Evolutionary conservation across 306 rosid species (phyloP), one percentile per base, ranked within the genome.

Genomic region (Quercus aquifolioides): DNA sequence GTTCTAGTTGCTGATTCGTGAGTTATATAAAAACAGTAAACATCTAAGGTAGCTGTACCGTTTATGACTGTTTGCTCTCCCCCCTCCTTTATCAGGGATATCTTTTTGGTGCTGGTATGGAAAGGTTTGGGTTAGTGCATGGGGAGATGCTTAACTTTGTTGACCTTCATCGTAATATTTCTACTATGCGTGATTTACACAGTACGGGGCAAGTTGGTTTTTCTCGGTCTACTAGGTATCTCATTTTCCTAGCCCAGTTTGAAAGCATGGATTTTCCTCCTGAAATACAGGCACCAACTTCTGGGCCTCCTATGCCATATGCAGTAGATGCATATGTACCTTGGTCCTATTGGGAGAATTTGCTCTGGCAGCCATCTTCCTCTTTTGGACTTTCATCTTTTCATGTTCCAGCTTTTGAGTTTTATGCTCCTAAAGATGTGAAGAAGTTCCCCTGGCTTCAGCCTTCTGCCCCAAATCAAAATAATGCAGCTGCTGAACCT

Each of bases 261-360:
- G 96, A 94, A 81, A 78, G 81, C 21, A 88, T 82, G 62, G 84
- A 91, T 62, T 83, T 92, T 74, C 97, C 98, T 79, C 73, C 97
- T 9, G 97, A 87, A 67, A 80, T 94, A 74, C 97, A 94, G 87
- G 94, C 91, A 54, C 86, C 97, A 0, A 79, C 92, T 78, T 94
- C 96, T 81, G 85, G 90, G 94, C 64, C 55, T 64, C 76, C 83
- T 31, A 49, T 71, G 54, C 58, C 79, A 35, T 0, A 35, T 35
- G 41, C 8, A 35, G 41, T 35, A 35, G 41, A 35, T 35, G 41
- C 41, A 35, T 35, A 35, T 6, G 41, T 35, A 35, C 41, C 41
- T 35, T 35, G 41, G 41, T 35, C 5, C 0, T 35, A 35, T 35
- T 35, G 41, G 41, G 41, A 35, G 41, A 35, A 35, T 35, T 35